These are phyloP conservation scores for Candida tibetensis DNA, from an alignment of 805 yeast genomes.

Conservation along the genomic window DNA sequence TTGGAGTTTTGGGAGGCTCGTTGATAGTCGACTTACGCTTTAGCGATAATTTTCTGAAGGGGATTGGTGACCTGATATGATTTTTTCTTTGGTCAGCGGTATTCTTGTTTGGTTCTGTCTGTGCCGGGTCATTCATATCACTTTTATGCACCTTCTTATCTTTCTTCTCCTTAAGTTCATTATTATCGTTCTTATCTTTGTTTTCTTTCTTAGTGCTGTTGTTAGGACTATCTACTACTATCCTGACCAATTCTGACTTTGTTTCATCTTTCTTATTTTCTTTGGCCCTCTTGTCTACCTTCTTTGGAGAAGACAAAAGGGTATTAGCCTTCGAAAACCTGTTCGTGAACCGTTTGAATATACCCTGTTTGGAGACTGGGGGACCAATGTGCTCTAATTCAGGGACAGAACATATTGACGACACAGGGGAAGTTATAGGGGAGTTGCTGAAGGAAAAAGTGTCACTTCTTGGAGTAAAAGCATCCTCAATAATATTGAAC, in stretches of 20 bases:
- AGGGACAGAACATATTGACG: slow-evolving; percentile 5
- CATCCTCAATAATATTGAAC: slow-evolving; percentile 4
- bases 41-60: not conserved
- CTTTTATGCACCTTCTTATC: not conserved
- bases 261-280: not conserved
- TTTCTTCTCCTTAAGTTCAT: not conserved
- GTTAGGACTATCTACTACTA: not conserved
- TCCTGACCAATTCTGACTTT: not conserved
- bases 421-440: slow-evolving; percentile 5
- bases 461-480: slow-evolving; percentile 6
- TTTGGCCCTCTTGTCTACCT: not conserved
- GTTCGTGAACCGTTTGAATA: slow-evolving; percentile 2
- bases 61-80: not conserved
- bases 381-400: not conserved
- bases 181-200: not conserved
- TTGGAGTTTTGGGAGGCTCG: not conserved
- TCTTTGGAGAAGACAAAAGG: not conserved
- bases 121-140: not conserved
- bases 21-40: not conserved
- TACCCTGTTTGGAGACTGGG: not conserved
- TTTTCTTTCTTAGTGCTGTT: not conserved
- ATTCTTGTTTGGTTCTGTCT: not conserved
- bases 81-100: not conserved
- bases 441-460: slow-evolving; percentile 8
- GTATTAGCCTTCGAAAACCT: slow-evolving; percentile 1